phyloP scores from a whole-genome alignment of 805 yeast genomes.

The Teunomyces funiuensis region DNA sequence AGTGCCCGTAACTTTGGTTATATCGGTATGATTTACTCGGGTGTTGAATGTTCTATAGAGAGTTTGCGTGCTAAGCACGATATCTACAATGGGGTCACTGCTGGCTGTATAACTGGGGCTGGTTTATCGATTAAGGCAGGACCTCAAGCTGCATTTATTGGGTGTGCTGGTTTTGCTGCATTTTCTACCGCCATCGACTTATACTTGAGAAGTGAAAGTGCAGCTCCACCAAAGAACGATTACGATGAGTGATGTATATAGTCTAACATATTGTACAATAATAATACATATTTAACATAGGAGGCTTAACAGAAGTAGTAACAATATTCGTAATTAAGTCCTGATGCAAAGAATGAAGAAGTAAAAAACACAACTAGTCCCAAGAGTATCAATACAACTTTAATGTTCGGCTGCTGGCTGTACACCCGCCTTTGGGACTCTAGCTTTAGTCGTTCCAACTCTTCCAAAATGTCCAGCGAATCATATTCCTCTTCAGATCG shows the following conservation, averaged over 20 bases:
- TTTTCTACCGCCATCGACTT: slow-evolving; percentile 87
- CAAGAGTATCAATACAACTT: neutral
- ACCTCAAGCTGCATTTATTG: slow-evolving; percentile 86
- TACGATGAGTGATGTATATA: slow-evolving; percentile 53
- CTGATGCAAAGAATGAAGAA: slow-evolving; percentile 29
- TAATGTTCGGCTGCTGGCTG: neutral
- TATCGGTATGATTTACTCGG: slow-evolving; percentile 87
- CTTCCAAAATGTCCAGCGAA: slow-evolving; percentile 15
- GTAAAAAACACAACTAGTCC: slow-evolving; percentile 15
- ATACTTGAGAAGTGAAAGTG: slow-evolving; percentile 81
- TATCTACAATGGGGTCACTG: slow-evolving; percentile 84
- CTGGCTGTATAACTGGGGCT: slow-evolving; percentile 97
- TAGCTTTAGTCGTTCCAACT: slow-evolving; percentile 22
- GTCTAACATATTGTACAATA: slow-evolving; percentile 11
- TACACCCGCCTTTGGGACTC: neutral
- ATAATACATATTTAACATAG: slow-evolving; percentile 6
- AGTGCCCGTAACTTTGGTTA: slow-evolving; percentile 94
- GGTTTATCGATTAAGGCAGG: slow-evolving; percentile 91
- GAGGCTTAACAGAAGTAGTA: slow-evolving; percentile 35
- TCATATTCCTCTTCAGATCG: slow-evolving; percentile 1
- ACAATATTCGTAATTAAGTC: slow-evolving; percentile 37
- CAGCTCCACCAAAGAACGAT: slow-evolving; percentile 83
- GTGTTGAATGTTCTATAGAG: slow-evolving; percentile 89
- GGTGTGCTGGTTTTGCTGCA: slow-evolving; percentile 98
- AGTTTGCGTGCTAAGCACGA: slow-evolving; percentile 87